A percentile compares a stretch with the other conserved stretches of the same genome.
Conservation (phyloP, 768 basidiomycete species). For the Boletus rufocinnamomeus region DNA sequence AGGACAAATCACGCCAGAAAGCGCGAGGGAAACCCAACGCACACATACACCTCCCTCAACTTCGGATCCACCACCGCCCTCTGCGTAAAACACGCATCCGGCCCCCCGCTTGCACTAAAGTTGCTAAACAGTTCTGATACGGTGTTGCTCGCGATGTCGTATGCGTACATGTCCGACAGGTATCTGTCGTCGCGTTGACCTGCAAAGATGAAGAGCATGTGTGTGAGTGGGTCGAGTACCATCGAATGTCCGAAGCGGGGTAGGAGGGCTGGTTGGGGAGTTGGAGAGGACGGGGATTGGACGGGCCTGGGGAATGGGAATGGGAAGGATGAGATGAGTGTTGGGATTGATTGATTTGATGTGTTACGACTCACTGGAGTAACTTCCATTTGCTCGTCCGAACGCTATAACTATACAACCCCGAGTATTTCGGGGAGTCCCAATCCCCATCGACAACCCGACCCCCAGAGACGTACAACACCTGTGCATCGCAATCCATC, state of each 20-base stretch:
- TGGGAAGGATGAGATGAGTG: background rate
- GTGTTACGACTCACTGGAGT: conserved; percentile 54
- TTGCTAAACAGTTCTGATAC: conserved; percentile 64
- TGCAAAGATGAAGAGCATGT: conserved; percentile 69
- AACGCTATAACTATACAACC: conserved; percentile 73
- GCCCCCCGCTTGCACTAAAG: conserved; percentile 61
- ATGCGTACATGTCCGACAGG: conserved; percentile 76
- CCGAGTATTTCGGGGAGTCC: conserved; percentile 62
- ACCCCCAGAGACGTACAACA: conserved; percentile 77
- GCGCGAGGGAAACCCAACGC: conserved; percentile 26
- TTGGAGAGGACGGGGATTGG: conserved; percentile 11
- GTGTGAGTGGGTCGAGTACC: conserved; percentile 64
- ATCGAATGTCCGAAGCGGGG: conserved; percentile 79
- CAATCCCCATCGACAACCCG: conserved; percentile 68
- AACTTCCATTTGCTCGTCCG: conserved; percentile 64
- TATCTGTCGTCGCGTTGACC: conserved; percentile 69
- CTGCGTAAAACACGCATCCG: conserved; percentile 73
- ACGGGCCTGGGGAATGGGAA: conserved; percentile 20
- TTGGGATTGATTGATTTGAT: background rate
- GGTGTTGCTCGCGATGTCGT: conserved; percentile 59
- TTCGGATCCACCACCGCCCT: conserved; percentile 67
- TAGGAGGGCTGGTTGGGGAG: conserved; percentile 48
- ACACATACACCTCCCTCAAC: conserved; percentile 75
- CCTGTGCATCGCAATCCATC: conserved; percentile 69
- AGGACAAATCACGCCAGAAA: no score